Evolutionary conservation across 306 rosid genomes (phyloP).

Genomic region (Malus sieversii): DNA sequence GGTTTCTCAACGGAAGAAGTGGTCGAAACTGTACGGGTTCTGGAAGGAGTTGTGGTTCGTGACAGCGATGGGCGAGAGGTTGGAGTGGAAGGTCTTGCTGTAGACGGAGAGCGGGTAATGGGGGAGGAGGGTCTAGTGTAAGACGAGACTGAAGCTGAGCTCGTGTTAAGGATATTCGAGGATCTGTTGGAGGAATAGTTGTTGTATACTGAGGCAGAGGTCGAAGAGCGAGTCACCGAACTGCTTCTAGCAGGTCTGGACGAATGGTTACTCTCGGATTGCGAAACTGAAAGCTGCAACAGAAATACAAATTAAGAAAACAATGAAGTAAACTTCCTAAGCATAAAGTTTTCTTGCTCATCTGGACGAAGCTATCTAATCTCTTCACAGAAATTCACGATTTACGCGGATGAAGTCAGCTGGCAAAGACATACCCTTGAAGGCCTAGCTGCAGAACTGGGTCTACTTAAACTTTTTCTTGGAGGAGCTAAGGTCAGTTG

Average conservation of each 20-base stretch:
- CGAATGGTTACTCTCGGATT: constrained; percentile 59
- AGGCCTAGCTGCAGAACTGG: constrained; percentile 63
- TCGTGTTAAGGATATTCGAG: constrained; percentile 76
- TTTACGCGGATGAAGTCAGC: constrained; percentile 7
- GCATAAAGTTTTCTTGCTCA: neutral
- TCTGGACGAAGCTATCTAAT: neutral
- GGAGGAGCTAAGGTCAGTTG: constrained; percentile 42
- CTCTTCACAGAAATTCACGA: neutral
- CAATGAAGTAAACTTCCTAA: neutral
- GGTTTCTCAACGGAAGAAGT: constrained; percentile 49
- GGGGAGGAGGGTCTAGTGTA: constrained; percentile 88
- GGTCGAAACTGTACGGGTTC: constrained; percentile 49
- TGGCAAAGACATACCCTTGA: constrained; percentile 59
- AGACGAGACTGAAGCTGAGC: constrained; percentile 97
- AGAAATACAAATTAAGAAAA: constrained; percentile 14
- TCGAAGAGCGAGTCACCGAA: constrained; percentile 74
- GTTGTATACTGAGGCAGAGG: constrained; percentile 58
- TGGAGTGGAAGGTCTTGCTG: constrained; percentile 78
- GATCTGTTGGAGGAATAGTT: constrained; percentile 67
- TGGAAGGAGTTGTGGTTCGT: constrained; percentile 83
- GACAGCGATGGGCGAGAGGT: constrained; percentile 55
- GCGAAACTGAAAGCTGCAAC: constrained; percentile 88
- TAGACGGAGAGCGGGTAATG: constrained; percentile 47
- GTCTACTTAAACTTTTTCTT: constrained; percentile 50
- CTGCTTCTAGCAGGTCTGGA: constrained; percentile 91